Evolutionary conservation across 129 eudicot genomes (phyloP), one percentile per base, ranked within the genome.

Genomic region (Flaveria bidentis): DNA sequence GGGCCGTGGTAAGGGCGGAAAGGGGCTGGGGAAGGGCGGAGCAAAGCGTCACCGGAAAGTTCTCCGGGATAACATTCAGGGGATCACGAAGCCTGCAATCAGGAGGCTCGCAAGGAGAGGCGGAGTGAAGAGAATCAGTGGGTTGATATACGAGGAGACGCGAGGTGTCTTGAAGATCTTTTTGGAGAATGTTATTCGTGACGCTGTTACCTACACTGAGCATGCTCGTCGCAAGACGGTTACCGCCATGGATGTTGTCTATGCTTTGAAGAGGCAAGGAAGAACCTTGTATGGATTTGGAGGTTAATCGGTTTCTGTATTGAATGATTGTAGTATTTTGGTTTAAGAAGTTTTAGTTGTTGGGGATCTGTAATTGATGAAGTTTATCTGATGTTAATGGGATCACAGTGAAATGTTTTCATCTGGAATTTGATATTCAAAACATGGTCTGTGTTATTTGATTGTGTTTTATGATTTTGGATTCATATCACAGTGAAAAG

Each of bases 91-190:
- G 17, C 79, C 79, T 23, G 79, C 81, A 3, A 76, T 76, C 66
- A 76, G 81, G 74, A 67, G 81, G 42, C 66, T 76, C 6, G 81
- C 81, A 1, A 76, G 81, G 41, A 67, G 81, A 76, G 81, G 81
- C 1, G 81, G 81, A 13, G 81, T 76, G 44, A 76, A 76, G 74
- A 66, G 81, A 2, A 76, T 76, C 16, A 76, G 81, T 18, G 81
- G 81, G 3, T 11, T 76, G 44, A 76, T 76, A 6, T 76, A 76
- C 41, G 81, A 77, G 26, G 81, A 77, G 56, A 67, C 81, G 0
- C 81, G 81, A 9, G 81, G 81, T 1, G 81, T 77, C 2, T 9
- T 77, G 49, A 77, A 77, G 81, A 77, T 77, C 17, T 77, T 77
- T 42, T 77, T 77, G 81, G 81, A 77, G 75, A 77, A 77, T 56